Evolutionary conservation across 768 basidiomycete species (phyloP).

Genomic region (Paxillus involutus): DNA sequence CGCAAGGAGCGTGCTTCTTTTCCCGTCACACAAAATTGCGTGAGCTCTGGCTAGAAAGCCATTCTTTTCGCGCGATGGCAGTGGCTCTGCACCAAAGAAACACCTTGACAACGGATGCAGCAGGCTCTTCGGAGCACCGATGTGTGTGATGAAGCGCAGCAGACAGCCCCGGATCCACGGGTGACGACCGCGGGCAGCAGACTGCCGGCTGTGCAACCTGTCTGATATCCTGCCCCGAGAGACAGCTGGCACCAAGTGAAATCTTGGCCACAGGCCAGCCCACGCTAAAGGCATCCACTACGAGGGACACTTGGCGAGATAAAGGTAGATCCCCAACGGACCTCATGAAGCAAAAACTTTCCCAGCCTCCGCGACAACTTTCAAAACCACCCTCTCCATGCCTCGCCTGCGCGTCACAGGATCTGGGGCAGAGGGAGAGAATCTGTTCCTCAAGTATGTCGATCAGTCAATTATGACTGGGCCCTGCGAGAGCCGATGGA

Average conservation of each 20-base stretch:
- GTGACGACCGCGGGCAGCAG: not conserved
- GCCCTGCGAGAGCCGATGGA: no score
- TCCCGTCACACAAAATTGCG: no score
- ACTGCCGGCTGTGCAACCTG: not conserved
- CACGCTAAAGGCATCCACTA: constrained; percentile 15
- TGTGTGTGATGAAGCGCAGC: not conserved
- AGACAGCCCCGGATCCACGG: not conserved
- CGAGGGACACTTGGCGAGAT: constrained; percentile 16
- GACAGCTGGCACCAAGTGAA: not conserved
- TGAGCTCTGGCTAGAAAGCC: no score
- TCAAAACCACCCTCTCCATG: constrained; percentile 39
- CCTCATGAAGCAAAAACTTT: constrained; percentile 11
- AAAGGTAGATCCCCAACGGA: not conserved
- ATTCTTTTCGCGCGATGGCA: not conserved
- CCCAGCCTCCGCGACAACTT: constrained; percentile 61
- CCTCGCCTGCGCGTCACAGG: constrained; percentile 20
- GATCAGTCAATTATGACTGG: no score
- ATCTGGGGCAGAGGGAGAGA: no score
- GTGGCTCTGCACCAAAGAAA: not conserved
- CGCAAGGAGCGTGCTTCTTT: no score
- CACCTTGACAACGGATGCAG: not conserved
- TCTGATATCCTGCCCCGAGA: not conserved
- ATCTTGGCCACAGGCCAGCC: not conserved
- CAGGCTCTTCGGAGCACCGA: not conserved
- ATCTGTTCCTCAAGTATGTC: no score